Conservation (phyloP, 371 early-diverging fungal species). For the Dichotomocladium elegans region DNA sequence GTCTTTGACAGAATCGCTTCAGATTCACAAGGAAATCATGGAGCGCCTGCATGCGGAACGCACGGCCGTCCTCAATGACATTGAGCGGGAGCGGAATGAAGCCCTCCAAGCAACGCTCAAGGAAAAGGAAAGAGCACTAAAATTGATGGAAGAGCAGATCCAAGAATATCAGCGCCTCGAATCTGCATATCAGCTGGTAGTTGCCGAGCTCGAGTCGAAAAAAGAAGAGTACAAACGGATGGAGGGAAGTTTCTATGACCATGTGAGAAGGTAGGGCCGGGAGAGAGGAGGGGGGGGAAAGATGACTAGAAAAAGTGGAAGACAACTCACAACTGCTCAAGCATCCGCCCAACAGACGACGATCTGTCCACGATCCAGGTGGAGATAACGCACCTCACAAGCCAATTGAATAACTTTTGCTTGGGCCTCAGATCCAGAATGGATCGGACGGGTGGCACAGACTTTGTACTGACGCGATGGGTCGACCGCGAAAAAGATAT, state of each 20-base stretch:
- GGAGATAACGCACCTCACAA: slow-evolving; percentile 35
- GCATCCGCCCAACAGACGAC: slow-evolving; percentile 50
- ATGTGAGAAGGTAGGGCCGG: slow-evolving; percentile 19
- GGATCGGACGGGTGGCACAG: slow-evolving; percentile 28
- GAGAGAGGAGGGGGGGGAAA: too few species aligned
- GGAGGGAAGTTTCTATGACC: slow-evolving; percentile 39
- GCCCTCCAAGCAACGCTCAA: slow-evolving; percentile 11
- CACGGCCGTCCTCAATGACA: slow-evolving; percentile 18
- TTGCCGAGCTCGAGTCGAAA: slow-evolving; percentile 25
- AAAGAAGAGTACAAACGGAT: slow-evolving; percentile 34
- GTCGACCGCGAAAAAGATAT: slow-evolving; percentile 2
- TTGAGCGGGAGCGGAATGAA: slow-evolving; percentile 19
- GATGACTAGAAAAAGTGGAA: too few species aligned
- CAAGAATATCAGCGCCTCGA: slow-evolving; percentile 18
- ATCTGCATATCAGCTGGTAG: slow-evolving; percentile 7
- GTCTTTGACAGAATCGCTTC: slow-evolving; percentile 33
- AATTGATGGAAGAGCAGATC: slow-evolving; percentile 19
- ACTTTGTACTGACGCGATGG: slow-evolving; percentile 18
- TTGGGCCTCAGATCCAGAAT: slow-evolving; percentile 37
- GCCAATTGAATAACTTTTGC: slow-evolving; percentile 38
- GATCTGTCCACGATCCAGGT: slow-evolving; percentile 45
- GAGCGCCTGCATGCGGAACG: slow-evolving; percentile 36
- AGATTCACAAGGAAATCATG: slow-evolving; percentile 40
- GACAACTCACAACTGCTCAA: too few species aligned
- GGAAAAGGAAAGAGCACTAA: slow-evolving; percentile 12